phyloP scores from a whole-genome alignment of 345 rosid genomes.

The Populus euphratica region DNA sequence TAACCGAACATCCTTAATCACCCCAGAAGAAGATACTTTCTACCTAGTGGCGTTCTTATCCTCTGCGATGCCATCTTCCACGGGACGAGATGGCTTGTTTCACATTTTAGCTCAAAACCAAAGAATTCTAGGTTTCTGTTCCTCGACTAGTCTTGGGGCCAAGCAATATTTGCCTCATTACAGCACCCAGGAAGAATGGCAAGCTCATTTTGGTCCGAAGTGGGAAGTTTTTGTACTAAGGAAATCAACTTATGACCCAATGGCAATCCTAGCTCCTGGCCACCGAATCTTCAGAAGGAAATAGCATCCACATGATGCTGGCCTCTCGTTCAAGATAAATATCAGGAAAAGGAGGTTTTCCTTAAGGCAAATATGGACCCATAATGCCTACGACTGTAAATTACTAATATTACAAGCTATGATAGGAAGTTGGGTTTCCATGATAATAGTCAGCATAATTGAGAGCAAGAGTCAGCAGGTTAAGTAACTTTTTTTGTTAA shows the following conservation, averaged over 20 bases:
- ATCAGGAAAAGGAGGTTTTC: constrained; percentile 5
- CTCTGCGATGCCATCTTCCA: constrained; percentile 64
- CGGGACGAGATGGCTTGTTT: constrained; percentile 52
- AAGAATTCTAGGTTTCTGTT: constrained; percentile 53
- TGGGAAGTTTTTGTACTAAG: constrained; percentile 66
- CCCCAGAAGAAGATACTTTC: constrained; percentile 74
- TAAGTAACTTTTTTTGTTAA: constrained; percentile 17
- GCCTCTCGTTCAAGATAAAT: constrained; percentile 17
- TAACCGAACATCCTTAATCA: constrained; percentile 62
- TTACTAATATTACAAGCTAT: constrained; percentile 9
- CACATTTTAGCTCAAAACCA: constrained; percentile 52
- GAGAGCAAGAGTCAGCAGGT: constrained; percentile 6
- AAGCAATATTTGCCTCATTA: constrained; percentile 83
- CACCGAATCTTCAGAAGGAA: constrained; percentile 69
- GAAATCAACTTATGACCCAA: constrained; percentile 72
- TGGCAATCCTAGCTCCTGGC: constrained; percentile 82
- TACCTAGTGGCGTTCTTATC: constrained; percentile 76
- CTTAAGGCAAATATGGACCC: constrained; percentile 10
- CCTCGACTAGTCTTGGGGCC: constrained; percentile 33
- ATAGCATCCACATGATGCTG: constrained; percentile 25
- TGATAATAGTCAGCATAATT: constrained; percentile 4
- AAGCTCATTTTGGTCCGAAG: constrained; percentile 61
- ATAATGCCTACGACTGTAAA: constrained; percentile 37
- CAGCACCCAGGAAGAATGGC: constrained; percentile 66
- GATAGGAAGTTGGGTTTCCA: constrained; percentile 11